Conservation (phyloP, 2,329 filamentous ascomycete genomes). For the Cercospora beticola region DNA sequence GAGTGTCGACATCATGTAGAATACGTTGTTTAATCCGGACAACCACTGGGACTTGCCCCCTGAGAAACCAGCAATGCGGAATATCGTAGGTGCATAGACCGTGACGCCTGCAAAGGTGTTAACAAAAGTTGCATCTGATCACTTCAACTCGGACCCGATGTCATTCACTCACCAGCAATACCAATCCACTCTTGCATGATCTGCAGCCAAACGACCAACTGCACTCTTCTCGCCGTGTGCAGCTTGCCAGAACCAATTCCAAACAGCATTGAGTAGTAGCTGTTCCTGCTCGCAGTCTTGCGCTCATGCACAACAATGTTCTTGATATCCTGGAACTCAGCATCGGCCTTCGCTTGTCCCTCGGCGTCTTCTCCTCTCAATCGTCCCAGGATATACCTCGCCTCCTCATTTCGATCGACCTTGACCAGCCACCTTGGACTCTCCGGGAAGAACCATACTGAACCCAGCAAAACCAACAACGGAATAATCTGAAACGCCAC, state of each 20-base stretch:
- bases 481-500: constrained; percentile 69
- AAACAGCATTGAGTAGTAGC: constrained; percentile 38
- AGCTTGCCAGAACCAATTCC: constrained; percentile 36
- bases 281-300: constrained; percentile 35
- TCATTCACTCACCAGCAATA: constrained; percentile 11
- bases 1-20: constrained; percentile 38
- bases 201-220: constrained; percentile 44
- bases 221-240: constrained; percentile 39
- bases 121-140: constrained; percentile 13
- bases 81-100: constrained; percentile 40
- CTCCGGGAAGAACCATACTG: constrained; percentile 68
- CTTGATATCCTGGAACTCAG: constrained; percentile 68
- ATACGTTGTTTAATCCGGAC: constrained; percentile 43
- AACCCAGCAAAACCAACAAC: constrained; percentile 40
- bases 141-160: background rate
- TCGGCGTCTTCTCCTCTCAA: constrained; percentile 57
- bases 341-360: constrained; percentile 50
- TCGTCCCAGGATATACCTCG: constrained; percentile 61
- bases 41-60: constrained; percentile 44
- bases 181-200: constrained; percentile 43
- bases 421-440: constrained; percentile 66
- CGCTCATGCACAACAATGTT: constrained; percentile 61
- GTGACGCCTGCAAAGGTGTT: constrained; percentile 35
- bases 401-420: constrained; percentile 65
- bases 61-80: constrained; percentile 37